A percentile compares a stretch with the other conserved stretches of the same genome.
phyloP scores from a whole-genome alignment of 2,329 filamentous ascomycete species.

The Fusarium ramigenum region DNA sequence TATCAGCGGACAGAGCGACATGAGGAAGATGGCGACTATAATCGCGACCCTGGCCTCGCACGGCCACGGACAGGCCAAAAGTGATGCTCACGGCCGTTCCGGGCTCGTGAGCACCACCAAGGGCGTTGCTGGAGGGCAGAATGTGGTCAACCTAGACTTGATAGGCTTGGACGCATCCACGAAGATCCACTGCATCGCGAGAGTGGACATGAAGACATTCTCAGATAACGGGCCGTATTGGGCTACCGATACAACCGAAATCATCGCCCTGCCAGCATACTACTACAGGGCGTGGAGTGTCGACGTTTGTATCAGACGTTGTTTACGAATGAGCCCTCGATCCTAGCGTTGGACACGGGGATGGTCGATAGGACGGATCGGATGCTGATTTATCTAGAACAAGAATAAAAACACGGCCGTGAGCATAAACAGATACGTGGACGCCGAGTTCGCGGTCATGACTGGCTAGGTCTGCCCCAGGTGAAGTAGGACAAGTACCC shows the following conservation, averaged over 20 bases:
- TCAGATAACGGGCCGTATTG: background rate
- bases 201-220: background rate
- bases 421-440: background rate
- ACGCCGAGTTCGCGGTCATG: background rate
- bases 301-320: background rate
- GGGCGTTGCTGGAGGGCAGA: background rate
- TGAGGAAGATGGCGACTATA: background rate
- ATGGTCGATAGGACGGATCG: background rate
- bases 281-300: background rate
- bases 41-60: background rate
- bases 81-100: background rate
- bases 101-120: background rate
- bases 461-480: background rate
- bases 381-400: background rate
- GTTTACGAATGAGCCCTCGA: background rate
- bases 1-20: too few species aligned
- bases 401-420: background rate
- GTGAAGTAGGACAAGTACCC: background rate
- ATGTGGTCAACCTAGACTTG: background rate
- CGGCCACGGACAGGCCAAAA: background rate
- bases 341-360: background rate
- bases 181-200: background rate
- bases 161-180: background rate
- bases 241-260: background rate
- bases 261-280: background rate